Conservation (phyloP, 1,284 basidiomycete species). For the Malassezia restricta region DNA sequence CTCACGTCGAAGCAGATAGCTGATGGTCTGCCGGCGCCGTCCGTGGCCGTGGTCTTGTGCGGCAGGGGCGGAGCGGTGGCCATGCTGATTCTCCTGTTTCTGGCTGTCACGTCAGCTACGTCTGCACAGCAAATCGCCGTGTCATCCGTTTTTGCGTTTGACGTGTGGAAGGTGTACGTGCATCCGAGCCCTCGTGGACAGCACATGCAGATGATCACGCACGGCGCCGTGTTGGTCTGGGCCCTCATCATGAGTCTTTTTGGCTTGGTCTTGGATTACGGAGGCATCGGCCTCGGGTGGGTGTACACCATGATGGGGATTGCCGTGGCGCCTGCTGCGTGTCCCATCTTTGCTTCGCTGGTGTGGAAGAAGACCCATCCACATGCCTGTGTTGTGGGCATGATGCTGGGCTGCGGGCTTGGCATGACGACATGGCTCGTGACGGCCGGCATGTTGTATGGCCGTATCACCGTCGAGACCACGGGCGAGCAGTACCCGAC, state of each 20-base stretch:
- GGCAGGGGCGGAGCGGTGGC: slow-evolving; percentile 62
- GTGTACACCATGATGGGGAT: slow-evolving; percentile 58
- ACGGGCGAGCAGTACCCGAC: slow-evolving; percentile 56
- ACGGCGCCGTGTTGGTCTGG: slow-evolving; percentile 56
- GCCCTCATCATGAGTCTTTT: slow-evolving; percentile 67
- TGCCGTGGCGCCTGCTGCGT: slow-evolving; percentile 69
- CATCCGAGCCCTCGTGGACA: slow-evolving; percentile 54
- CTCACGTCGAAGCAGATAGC: slow-evolving; percentile 19
- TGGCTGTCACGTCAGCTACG: slow-evolving; percentile 62
- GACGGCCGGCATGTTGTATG: slow-evolving; percentile 61
- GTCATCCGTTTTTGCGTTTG: slow-evolving; percentile 52
- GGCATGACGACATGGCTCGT: slow-evolving; percentile 73
- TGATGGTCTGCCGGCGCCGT: slow-evolving; percentile 38
- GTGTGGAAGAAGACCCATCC: slow-evolving; percentile 33
- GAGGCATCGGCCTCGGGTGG: slow-evolving; percentile 62
- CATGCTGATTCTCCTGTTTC: slow-evolving; percentile 60
- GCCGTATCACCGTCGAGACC: slow-evolving; percentile 59
- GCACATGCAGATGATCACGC: slow-evolving; percentile 56
- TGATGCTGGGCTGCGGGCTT: slow-evolving; percentile 59
- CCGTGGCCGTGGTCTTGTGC: slow-evolving; percentile 58
- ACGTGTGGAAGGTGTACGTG: slow-evolving; percentile 59
- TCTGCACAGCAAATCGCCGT: slow-evolving; percentile 79
- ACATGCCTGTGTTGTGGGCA: slow-evolving; percentile 52
- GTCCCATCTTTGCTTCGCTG: slow-evolving; percentile 68
- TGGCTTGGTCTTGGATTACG: slow-evolving; percentile 74